These are phyloP conservation scores for Penicillium fimorum DNA, from an alignment of 495 filamentous ascomycete genomes.

Conservation along the genomic window DNA sequence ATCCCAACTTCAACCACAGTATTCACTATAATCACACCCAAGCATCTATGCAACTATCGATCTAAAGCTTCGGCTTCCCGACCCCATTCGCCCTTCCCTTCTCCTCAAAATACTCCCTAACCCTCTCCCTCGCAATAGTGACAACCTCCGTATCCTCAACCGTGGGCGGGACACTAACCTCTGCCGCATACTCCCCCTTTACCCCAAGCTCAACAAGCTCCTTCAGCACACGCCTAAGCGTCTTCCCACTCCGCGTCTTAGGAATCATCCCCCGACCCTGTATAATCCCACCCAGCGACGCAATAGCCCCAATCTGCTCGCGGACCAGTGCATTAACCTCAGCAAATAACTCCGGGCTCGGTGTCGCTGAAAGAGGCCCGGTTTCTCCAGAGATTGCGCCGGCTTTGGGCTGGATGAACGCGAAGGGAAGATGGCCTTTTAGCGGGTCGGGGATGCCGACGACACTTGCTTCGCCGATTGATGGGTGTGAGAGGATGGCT, in stretches of 20 bases:
- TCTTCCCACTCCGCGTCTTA: conserved; percentile 87
- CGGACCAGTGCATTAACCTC: conserved; percentile 66
- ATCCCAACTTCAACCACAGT: not conserved
- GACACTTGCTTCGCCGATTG: conserved; percentile 77
- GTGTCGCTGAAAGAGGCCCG: conserved; percentile 31
- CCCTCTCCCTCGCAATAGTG: conserved; percentile 52
- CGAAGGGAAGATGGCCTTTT: conserved; percentile 90
- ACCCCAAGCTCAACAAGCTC: conserved; percentile 71
- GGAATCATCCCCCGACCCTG: conserved; percentile 87
- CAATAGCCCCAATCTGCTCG: conserved; percentile 85
- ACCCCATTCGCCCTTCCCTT: conserved; percentile 21
- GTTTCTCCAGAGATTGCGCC: conserved; percentile 36
- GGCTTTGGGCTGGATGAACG: conserved; percentile 65
- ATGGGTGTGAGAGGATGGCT: conserved; percentile 76
- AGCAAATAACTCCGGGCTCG: conserved; percentile 53
- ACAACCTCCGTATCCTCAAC: conserved; percentile 60
- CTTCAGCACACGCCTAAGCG: conserved; percentile 71
- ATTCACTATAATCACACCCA: not conserved
- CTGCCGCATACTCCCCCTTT: conserved; percentile 49
- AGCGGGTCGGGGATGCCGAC: conserved; percentile 79
- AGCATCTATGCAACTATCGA: not conserved
- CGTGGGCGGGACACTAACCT: conserved; percentile 57
- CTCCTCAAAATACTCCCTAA: conserved; percentile 58
- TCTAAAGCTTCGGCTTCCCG: conserved; percentile 55
- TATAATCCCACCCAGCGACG: conserved; percentile 78